Percentiles rank a stretch among this genome's conserved stretches.
phyloP scores from a whole-genome alignment of 1,284 basidiomycete species.

The Leccinum angustisporum region DNA sequence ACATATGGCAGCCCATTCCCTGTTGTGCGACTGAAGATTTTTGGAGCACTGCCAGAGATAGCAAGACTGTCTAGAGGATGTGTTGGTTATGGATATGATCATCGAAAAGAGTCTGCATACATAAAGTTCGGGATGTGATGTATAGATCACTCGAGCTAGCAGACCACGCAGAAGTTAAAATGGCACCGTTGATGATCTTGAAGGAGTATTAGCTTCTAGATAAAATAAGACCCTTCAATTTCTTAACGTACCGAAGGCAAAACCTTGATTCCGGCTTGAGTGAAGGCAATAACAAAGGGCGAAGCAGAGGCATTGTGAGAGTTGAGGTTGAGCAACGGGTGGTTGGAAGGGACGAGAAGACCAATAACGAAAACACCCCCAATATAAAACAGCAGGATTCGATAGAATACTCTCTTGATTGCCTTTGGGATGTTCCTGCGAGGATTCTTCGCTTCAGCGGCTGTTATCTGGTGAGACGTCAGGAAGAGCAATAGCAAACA shows the following conservation, averaged over 20 bases:
- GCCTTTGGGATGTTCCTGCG: conserved; percentile 37
- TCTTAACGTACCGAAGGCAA: conserved; percentile 40
- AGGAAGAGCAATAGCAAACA: not conserved
- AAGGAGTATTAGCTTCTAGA: conserved; percentile 37
- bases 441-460: conserved; percentile 41
- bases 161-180: conserved; percentile 63
- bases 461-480: conserved; percentile 39
- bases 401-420: conserved; percentile 50
- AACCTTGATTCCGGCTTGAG: conserved; percentile 47
- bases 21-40: conserved; percentile 53
- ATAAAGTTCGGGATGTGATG: not conserved
- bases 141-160: conserved; percentile 29
- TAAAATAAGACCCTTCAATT: not conserved
- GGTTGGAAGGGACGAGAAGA: conserved; percentile 47
- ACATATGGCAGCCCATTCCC: conserved; percentile 58
- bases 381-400: conserved; percentile 52
- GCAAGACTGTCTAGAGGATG: conserved; percentile 49
- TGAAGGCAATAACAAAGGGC: conserved; percentile 52
- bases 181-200: conserved; percentile 48
- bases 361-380: conserved; percentile 47
- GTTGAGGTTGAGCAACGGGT: conserved; percentile 37
- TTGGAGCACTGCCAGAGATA: conserved; percentile 55
- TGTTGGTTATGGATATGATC: not conserved
- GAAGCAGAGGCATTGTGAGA: conserved; percentile 38
- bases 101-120: not conserved